These are phyloP conservation scores for Populus pruinosa DNA, from an alignment of 345 rosid species.

Conservation along the genomic window DNA sequence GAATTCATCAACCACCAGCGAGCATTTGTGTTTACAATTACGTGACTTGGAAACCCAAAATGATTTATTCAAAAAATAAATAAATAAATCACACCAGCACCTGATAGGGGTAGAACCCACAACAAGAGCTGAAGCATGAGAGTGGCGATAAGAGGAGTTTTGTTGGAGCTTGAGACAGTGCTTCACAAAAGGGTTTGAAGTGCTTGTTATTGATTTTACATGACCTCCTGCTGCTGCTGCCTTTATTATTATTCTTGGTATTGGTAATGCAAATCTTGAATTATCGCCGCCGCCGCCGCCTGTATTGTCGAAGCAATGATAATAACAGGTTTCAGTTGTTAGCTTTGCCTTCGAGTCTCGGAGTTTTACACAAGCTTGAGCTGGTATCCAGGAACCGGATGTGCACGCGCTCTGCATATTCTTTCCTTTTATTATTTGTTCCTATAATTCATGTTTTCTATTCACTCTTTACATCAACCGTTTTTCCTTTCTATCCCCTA, in stretches of 20 bases:
- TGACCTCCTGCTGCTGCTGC: conserved; percentile 19
- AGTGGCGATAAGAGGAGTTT: conserved; percentile 79
- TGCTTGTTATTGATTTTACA: conserved; percentile 55
- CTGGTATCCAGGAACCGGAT: not conserved
- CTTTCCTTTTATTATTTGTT: not conserved
- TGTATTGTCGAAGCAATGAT: not conserved
- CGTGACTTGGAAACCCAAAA: not conserved
- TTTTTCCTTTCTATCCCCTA: not conserved
- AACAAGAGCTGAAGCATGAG: conserved; percentile 68
- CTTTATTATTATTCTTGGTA: too few species aligned
- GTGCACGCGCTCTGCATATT: not conserved
- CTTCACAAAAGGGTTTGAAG: conserved; percentile 79
- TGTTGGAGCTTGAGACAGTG: conserved; percentile 85
- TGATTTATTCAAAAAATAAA: not conserved
- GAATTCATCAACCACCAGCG: too few species aligned
- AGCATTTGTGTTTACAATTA: not conserved
- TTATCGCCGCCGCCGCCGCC: not conserved
- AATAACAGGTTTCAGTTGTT: not conserved
- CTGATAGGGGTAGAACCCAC: conserved; percentile 81
- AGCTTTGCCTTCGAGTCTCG: not conserved
- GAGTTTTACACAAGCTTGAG: not conserved
- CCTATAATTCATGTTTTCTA: not conserved
- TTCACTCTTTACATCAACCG: not conserved
- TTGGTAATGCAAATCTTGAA: too few species aligned
- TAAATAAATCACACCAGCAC: conserved; percentile 22